phyloP scores from a whole-genome alignment of 495 filamentous ascomycete genomes.

The Penicillium cataractarum region DNA sequence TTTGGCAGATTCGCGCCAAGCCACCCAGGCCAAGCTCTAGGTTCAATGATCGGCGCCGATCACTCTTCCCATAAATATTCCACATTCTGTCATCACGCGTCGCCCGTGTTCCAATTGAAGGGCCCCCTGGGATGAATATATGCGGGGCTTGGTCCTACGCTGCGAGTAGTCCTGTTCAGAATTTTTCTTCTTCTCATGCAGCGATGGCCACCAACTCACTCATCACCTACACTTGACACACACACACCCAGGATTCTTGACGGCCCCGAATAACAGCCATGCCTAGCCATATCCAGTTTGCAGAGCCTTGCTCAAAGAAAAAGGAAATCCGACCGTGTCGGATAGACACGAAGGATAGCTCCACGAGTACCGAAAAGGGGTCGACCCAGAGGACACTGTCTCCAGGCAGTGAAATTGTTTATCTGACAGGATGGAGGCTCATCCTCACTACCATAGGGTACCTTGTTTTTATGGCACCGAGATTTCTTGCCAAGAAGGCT shows the following conservation, averaged over 20 bases:
- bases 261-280: slow-evolving; percentile 20
- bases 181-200: slow-evolving; percentile 16
- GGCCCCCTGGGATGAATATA: slow-evolving; percentile 32
- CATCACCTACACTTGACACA: slow-evolving; percentile 23
- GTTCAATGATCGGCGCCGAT: slow-evolving; percentile 38
- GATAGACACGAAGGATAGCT: slow-evolving; percentile 12
- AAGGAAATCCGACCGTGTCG: not conserved
- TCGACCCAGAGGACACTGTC: slow-evolving; percentile 28
- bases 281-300: slow-evolving; percentile 30
- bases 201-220: slow-evolving; percentile 25
- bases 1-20: slow-evolving; percentile 23
- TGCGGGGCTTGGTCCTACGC: slow-evolving; percentile 34
- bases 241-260: slow-evolving; percentile 16
- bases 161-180: slow-evolving; percentile 24
- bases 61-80: slow-evolving; percentile 28
- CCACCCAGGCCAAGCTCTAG: slow-evolving; percentile 20
- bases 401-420: slow-evolving; percentile 34
- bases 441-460: slow-evolving; percentile 44
- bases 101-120: slow-evolving; percentile 33
- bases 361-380: slow-evolving; percentile 27
- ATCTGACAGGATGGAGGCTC: slow-evolving; percentile 52
- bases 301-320: slow-evolving; percentile 26
- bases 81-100: slow-evolving; percentile 41
- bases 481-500: not conserved
- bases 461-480: not conserved